Evolutionary conservation across 352 stramenopile species (phyloP), one percentile per base, ranked within the genome.

Genomic region (Globisporangium iwayamae): DNA sequence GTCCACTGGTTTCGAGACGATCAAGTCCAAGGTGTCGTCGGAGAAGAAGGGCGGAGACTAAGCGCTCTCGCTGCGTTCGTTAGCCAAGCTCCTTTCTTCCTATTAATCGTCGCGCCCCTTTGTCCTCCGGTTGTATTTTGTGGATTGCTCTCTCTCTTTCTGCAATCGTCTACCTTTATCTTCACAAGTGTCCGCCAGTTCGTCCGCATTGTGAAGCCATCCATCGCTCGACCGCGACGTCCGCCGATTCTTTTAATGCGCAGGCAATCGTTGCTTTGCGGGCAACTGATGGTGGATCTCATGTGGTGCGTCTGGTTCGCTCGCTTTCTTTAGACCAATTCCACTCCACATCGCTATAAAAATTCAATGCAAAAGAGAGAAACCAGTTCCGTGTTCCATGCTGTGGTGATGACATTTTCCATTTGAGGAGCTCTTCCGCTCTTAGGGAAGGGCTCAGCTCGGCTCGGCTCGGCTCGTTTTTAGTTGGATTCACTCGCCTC

Each of bases 1-100:
- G n/a, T 63, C 69, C 13, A 86, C 76, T 13, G 81, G 78, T 34
- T 79, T 81, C 43, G 82, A 91, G 70, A 91, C 83, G 7, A 87
- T 92, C 66, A 90, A 90, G 74, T 86, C 81, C 25, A 90, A 90
- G 72, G 83, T 85, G 43, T 77, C 73, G 18, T 70, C 71, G 11
- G 63, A 69, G 45, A 91, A 88, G 75, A 89, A 91, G 71, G 67
- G 72, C 50, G 72, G 69, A 43, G 78, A 87, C 30, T 75, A 70
- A 32, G 43, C 32, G 16, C 32, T 8, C 32, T 36, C 4, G 32
- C 32, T 36, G 32, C 32, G 32, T 36, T 10, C 51, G 34, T 11
- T 5, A 48, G 38, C 38, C 3, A 60, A 13, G 14, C 22, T 22
- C 13, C 16, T 6, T 14, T 34, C 14, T 25, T 43, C 41, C 20